Evolutionary conservation across 306 rosid species (phyloP).

Genomic region (Trifolium pratense): DNA sequence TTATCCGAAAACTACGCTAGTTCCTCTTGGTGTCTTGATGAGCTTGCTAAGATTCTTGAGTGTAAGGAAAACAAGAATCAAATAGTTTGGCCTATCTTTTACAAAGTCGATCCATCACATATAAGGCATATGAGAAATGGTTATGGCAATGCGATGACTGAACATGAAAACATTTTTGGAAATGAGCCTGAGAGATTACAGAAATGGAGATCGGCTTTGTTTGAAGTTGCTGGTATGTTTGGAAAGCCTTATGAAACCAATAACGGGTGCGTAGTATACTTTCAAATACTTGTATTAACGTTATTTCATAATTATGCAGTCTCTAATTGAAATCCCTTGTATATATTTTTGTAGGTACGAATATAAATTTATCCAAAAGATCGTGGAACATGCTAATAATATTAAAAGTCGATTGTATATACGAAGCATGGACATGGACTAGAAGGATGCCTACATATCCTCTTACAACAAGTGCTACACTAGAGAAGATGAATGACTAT

Average conservation of each 20-base stretch:
- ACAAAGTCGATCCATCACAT: constrained; percentile 21
- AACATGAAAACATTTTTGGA: background rate
- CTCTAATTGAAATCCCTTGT: background rate
- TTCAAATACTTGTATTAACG: too few relatives aligned
- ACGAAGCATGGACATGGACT: background rate
- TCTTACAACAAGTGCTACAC: too few relatives aligned
- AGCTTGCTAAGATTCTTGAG: constrained; percentile 27
- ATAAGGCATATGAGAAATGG: background rate
- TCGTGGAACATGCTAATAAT: background rate
- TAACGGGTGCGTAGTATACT: constrained; percentile 1
- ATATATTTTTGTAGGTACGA: constrained; percentile 14
- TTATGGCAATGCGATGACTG: background rate
- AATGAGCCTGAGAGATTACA: background rate
- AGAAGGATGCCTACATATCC: too few relatives aligned
- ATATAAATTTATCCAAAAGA: background rate
- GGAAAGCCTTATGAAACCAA: background rate
- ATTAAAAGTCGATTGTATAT: background rate
- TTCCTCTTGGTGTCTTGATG: background rate
- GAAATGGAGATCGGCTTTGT: constrained; percentile 30
- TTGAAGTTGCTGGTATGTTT: background rate
- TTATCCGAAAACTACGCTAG: background rate
- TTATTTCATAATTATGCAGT: too few relatives aligned
- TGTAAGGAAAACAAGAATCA: background rate
- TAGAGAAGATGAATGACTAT: too few relatives aligned
- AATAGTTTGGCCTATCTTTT: constrained; percentile 30